Conservation (phyloP, 176 grass and related monocot species). For the Oryza meridionalis region DNA sequence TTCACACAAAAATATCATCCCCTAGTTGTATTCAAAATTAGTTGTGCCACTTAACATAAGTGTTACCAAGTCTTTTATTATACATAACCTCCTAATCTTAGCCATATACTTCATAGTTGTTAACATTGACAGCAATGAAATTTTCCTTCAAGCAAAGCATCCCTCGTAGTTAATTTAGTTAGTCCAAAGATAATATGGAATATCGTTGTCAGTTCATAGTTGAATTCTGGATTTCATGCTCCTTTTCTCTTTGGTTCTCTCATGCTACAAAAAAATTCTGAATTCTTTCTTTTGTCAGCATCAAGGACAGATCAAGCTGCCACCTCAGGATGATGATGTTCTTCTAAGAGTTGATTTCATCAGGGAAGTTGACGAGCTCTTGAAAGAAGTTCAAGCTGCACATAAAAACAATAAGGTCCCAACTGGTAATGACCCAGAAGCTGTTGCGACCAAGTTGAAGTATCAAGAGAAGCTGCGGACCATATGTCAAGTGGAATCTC, state of each 20-base stretch:
- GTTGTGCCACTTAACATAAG: slow-evolving; percentile 8
- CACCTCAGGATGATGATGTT: slow-evolving; percentile 68
- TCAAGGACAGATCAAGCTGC: slow-evolving; percentile 69
- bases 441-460: slow-evolving; percentile 75
- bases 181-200: background rate
- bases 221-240: slow-evolving; percentile 5
- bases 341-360: slow-evolving; percentile 92
- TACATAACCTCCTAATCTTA: background rate
- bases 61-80: background rate
- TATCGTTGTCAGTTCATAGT: background rate
- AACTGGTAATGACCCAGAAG: slow-evolving; percentile 73
- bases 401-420: slow-evolving; percentile 49
- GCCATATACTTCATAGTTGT: background rate
- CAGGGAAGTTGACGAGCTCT: slow-evolving; percentile 71
- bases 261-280: background rate
- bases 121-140: background rate
- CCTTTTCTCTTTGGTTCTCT: slow-evolving; percentile 17
- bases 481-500: slow-evolving; percentile 71
- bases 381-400: slow-evolving; percentile 75
- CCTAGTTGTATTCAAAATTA: background rate
- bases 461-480: slow-evolving; percentile 80
- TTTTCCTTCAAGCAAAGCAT: slow-evolving; percentile 13
- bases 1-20: background rate
- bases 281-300: slow-evolving; percentile 48
- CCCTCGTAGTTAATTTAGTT: background rate